A percentile compares a stretch with the other conserved stretches of the same genome.
Evolutionary conservation across 345 rosid genomes (phyloP).

Genomic region (Alliaria petiolata): DNA sequence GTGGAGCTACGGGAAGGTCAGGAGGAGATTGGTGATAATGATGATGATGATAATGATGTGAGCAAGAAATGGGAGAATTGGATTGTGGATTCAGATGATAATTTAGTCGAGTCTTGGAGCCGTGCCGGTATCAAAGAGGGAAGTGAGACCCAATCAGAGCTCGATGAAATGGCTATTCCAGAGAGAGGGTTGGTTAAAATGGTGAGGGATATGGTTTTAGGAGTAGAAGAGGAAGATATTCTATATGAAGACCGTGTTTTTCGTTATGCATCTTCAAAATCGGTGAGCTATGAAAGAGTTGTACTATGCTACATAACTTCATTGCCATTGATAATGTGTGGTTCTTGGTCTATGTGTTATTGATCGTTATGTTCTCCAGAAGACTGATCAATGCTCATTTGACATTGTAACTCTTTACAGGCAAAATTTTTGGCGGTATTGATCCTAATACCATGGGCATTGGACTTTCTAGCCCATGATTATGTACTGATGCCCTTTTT

Average conservation of each 20-base stretch:
- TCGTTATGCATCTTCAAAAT: conserved; percentile 72
- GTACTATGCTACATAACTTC: neutral
- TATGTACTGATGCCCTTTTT: conserved; percentile 90
- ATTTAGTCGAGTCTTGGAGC: conserved; percentile 44
- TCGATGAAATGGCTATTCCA: conserved; percentile 34
- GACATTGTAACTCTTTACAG: conserved; percentile 42
- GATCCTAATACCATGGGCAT: conserved; percentile 73
- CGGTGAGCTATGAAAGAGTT: conserved; percentile 42
- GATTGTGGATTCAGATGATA: conserved; percentile 57
- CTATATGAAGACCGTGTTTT: conserved; percentile 92
- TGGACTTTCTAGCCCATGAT: conserved; percentile 91
- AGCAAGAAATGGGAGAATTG: conserved; percentile 94
- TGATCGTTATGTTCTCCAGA: neutral
- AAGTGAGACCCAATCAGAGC: conserved; percentile 19
- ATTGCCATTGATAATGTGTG: neutral
- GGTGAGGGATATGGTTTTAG: conserved; percentile 69
- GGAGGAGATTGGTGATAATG: conserved; percentile 37
- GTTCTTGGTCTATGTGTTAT: neutral
- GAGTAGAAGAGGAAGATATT: conserved; percentile 72
- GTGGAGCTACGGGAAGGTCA: conserved; percentile 86
- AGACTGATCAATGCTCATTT: conserved; percentile 16
- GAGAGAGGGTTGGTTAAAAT: conserved; percentile 64
- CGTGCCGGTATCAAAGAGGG: conserved; percentile 22
- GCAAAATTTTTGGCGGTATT: conserved; percentile 79
- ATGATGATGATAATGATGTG: conserved; percentile 36